Conservation (phyloP, 257 asterid genomes). For the Ajuga chamaepitys region DNA sequence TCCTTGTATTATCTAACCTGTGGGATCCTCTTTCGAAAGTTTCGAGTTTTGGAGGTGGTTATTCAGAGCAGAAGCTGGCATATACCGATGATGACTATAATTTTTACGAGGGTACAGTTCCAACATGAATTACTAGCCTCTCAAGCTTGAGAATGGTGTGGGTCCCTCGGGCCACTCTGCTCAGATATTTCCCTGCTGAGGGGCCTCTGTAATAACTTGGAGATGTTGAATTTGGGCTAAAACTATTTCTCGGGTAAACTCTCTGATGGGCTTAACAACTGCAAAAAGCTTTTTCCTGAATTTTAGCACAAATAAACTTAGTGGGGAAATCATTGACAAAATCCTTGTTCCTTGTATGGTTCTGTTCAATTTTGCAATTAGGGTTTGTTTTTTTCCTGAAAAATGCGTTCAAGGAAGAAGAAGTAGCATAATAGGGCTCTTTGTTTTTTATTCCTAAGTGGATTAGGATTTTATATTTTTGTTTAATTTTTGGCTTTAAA, state of each 20-base stretch:
- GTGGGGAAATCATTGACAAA: slow-evolving; percentile 50
- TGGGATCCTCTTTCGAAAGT: slow-evolving; percentile 74
- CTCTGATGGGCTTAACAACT: slow-evolving; percentile 41
- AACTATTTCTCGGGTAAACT: slow-evolving; percentile 53
- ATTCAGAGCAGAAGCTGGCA: slow-evolving; percentile 25
- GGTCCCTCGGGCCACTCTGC: slow-evolving; percentile 77
- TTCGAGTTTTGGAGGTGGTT: slow-evolving; percentile 30
- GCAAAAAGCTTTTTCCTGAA: slow-evolving; percentile 78
- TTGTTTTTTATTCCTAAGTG: too few relatives aligned
- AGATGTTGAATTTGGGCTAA: slow-evolving; percentile 68
- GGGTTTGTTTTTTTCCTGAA: too few relatives aligned
- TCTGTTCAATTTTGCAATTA: slow-evolving; percentile 73
- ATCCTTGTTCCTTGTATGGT: slow-evolving; percentile 88
- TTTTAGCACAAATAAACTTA: slow-evolving; percentile 59
- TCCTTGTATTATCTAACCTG: slow-evolving; percentile 70
- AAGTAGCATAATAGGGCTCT: too few relatives aligned
- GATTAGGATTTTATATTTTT: too few relatives aligned
- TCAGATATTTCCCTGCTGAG: slow-evolving; percentile 56
- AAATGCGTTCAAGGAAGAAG: too few relatives aligned
- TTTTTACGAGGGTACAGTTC: slow-evolving; percentile 65
- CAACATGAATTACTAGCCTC: slow-evolving; percentile 41
- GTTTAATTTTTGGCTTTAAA: too few relatives aligned
- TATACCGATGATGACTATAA: slow-evolving; percentile 56
- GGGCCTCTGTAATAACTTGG: slow-evolving; percentile 68
- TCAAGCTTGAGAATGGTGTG: slow-evolving; percentile 78